Evolutionary conservation across 805 yeast genomes (phyloP).

Genomic region (Kodamaea restingae): DNA sequence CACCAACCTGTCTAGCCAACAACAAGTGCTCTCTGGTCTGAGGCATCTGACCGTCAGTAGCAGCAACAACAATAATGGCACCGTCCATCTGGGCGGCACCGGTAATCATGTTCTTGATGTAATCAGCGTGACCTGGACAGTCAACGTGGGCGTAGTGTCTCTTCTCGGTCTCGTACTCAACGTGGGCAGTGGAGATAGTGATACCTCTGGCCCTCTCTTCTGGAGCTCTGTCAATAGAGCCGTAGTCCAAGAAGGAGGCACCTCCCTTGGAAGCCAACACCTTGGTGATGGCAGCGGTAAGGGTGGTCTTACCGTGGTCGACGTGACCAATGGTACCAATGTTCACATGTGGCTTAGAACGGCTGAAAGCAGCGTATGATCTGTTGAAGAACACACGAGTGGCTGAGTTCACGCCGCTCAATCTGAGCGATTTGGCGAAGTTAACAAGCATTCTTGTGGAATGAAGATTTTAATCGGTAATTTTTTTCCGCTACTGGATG

Average conservation of each 20-base stretch:
- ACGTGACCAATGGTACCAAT: constrained; percentile 98
- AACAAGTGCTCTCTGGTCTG: constrained; percentile 98
- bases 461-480: constrained; percentile 1
- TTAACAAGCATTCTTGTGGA: constrained; percentile 24
- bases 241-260: constrained; percentile 89
- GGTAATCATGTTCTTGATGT: constrained; percentile 97
- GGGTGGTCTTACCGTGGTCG: constrained; percentile 97
- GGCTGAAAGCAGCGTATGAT: constrained; percentile 73
- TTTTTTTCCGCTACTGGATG: constrained; percentile 3
- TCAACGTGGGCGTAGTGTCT: constrained; percentile 98
- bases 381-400: constrained; percentile 32
- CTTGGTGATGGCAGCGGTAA: constrained; percentile 98
- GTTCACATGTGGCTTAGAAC: constrained; percentile 95
- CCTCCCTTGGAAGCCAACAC: constrained; percentile 84
- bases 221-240: constrained; percentile 94
- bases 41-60: constrained; percentile 99
- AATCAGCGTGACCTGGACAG: constrained; percentile 99
- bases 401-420: constrained; percentile 19
- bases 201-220: constrained; percentile 99
- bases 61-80: constrained; percentile 98
- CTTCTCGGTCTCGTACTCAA: constrained; percentile 90
- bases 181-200: constrained; percentile 96
- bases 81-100: constrained; percentile 99
- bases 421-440: constrained; percentile 27
- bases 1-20: constrained; percentile 99